phyloP scores from a whole-genome alignment of 176 grass and related monocot species.

The Juncus inflexus region DNA sequence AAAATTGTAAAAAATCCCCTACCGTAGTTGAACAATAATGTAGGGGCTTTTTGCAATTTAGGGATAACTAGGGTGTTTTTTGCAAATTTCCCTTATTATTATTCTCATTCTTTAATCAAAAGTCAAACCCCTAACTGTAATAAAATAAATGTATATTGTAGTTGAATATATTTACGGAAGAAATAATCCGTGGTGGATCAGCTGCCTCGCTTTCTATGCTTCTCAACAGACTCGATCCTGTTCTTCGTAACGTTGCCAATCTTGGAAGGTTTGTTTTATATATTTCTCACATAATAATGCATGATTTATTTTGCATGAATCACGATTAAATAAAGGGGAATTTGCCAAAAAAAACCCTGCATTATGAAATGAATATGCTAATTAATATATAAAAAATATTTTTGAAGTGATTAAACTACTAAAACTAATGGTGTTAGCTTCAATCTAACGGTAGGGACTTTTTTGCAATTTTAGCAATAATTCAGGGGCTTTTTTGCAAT shows the following conservation, averaged over 20 bases:
- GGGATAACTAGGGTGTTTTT: no score
- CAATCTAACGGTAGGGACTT: no score
- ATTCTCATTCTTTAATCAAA: slow-evolving; percentile 1
- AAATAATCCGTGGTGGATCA: slow-evolving; percentile 96
- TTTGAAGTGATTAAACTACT: no score
- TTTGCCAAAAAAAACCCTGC: background rate
- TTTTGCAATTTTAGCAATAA: no score
- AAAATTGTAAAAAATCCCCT: no score
- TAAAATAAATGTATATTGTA: slow-evolving; percentile 23
- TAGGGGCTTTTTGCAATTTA: no score
- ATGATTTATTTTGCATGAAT: no score
- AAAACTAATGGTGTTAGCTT: no score
- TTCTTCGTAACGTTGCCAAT: slow-evolving; percentile 73
- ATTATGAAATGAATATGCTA: background rate
- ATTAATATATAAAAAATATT: no score
- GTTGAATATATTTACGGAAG: slow-evolving; percentile 90
- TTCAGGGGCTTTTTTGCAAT: no score
- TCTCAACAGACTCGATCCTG: slow-evolving; percentile 94
- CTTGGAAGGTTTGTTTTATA: slow-evolving; percentile 62
- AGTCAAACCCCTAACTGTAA: background rate
- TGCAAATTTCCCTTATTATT: background rate
- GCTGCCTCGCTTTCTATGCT: slow-evolving; percentile 90
- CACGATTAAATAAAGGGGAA: no score
- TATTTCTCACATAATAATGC: background rate
- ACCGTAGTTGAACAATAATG: no score